Evolutionary conservation across 2,329 filamentous ascomycete genomes (phyloP).

Genomic region (Scytalidium lignicola): DNA sequence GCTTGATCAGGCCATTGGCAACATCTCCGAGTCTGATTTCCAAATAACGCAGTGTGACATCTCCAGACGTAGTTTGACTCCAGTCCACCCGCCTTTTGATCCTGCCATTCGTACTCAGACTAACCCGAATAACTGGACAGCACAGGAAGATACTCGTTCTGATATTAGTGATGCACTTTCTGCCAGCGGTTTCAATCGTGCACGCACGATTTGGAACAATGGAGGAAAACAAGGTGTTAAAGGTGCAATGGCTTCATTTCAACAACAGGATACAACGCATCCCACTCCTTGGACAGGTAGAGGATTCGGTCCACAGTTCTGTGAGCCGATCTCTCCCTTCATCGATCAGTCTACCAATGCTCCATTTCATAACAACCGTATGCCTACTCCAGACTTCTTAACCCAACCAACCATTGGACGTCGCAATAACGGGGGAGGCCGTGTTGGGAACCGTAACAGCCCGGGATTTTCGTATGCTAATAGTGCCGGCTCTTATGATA

Average conservation of each 20-base stretch:
- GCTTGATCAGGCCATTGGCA: conserved; percentile 48
- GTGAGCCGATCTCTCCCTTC: conserved; percentile 21
- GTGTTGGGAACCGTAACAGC: conserved; percentile 23
- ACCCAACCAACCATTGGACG: conserved; percentile 21
- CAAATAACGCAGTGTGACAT: conserved; percentile 15
- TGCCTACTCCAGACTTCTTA: conserved; percentile 22
- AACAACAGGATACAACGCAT: conserved; percentile 28
- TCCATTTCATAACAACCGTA: conserved; percentile 23
- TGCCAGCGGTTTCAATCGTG: conserved; percentile 45
- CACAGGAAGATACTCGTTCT: conserved; percentile 48
- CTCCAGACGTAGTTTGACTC: neutral
- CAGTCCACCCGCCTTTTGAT: conserved; percentile 15
- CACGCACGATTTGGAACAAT: conserved; percentile 52
- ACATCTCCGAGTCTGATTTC: conserved; percentile 39
- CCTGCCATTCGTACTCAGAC: conserved; percentile 31
- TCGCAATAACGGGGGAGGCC: conserved; percentile 18
- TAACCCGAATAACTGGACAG: conserved; percentile 46
- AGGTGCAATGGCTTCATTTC: conserved; percentile 17
- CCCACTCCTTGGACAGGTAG: conserved; percentile 43
- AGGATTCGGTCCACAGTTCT: conserved; percentile 26
- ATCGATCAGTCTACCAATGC: conserved; percentile 16
- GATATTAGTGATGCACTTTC: conserved; percentile 53
- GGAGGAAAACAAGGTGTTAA: conserved; percentile 34
- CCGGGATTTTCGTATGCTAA: conserved; percentile 25
- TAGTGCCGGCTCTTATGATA: conserved; percentile 29